Conservation (phyloP, 2,329 filamentous ascomycete species). For the Trichophyton benhamiae region DNA sequence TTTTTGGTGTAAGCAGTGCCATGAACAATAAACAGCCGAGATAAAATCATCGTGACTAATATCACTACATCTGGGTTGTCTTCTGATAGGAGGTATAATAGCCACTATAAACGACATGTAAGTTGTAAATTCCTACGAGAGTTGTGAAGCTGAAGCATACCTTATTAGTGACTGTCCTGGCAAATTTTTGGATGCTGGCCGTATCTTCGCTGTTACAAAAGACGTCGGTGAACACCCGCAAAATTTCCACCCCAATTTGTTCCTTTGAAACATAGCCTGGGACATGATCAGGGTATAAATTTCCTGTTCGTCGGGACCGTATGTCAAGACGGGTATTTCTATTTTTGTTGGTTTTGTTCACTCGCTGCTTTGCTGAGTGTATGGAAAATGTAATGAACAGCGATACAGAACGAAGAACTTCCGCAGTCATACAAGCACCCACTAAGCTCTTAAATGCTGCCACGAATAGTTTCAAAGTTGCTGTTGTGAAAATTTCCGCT, state of each 20-base stretch:
- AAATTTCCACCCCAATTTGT: slow-evolving; percentile 60
- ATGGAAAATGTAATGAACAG: slow-evolving; percentile 89
- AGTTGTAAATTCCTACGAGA: slow-evolving; percentile 20
- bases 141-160: slow-evolving; percentile 37
- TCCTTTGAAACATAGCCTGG: slow-evolving; percentile 42
- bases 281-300: slow-evolving; percentile 26
- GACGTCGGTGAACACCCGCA: slow-evolving; percentile 65
- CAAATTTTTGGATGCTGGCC: slow-evolving; percentile 69
- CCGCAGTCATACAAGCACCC: slow-evolving; percentile 66
- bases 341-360: slow-evolving; percentile 31
- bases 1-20: slow-evolving; percentile 72
- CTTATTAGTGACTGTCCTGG: slow-evolving; percentile 89
- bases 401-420: slow-evolving; percentile 74
- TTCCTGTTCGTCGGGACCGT: slow-evolving; percentile 19
- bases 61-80: slow-evolving; percentile 72
- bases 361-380: slow-evolving; percentile 46
- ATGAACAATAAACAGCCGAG: slow-evolving; percentile 70
- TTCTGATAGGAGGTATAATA: slow-evolving; percentile 80
- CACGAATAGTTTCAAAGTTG: slow-evolving; percentile 64
- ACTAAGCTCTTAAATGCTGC: slow-evolving; percentile 67
- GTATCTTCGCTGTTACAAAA: slow-evolving; percentile 61
- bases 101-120: slow-evolving; percentile 48
- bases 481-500: slow-evolving; percentile 60
- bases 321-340: slow-evolving; percentile 32
- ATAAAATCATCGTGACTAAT: slow-evolving; percentile 68